phyloP scores from a whole-genome alignment of 2,329 filamentous ascomycete species.

The Talaromyces atroroseus region DNA sequence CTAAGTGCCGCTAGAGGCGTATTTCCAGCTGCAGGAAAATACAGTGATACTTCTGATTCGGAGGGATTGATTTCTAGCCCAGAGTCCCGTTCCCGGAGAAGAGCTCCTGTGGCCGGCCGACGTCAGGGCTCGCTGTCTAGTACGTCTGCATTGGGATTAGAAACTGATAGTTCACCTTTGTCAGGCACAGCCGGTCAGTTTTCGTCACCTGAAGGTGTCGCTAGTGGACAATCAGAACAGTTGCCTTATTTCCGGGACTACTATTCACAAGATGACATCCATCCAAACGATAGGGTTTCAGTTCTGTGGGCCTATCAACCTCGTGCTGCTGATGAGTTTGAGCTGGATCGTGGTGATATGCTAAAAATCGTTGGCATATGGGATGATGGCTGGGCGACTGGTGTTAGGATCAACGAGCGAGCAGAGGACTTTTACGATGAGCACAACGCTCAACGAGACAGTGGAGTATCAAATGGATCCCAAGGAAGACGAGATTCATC shows the following conservation, averaged over 20 bases:
- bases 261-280: conserved; percentile 94
- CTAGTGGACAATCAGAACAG: conserved; percentile 91
- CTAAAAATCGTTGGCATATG: conserved; percentile 96
- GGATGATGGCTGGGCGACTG: conserved; percentile 98
- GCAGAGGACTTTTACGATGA: conserved; percentile 85
- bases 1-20: conserved; percentile 29
- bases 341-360: conserved; percentile 93
- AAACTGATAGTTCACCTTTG: conserved; percentile 67
- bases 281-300: conserved; percentile 81
- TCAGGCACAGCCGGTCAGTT: conserved; percentile 62
- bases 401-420: conserved; percentile 71
- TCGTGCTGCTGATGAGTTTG: conserved; percentile 86
- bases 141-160: conserved; percentile 64
- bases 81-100: conserved; percentile 55
- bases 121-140: conserved; percentile 87
- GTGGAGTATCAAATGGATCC: conserved; percentile 81
- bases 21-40: conserved; percentile 41
- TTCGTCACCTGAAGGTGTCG: conserved; percentile 77
- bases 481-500: conserved; percentile 49
- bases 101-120: conserved; percentile 49
- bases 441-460: conserved; percentile 76
- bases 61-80: conserved; percentile 68
- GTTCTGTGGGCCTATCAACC: conserved; percentile 97
- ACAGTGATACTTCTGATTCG: conserved; percentile 53
- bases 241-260: conserved; percentile 97